Conservation (phyloP, 805 yeast species). For the Wickerhamomyces tratensis region DNA sequence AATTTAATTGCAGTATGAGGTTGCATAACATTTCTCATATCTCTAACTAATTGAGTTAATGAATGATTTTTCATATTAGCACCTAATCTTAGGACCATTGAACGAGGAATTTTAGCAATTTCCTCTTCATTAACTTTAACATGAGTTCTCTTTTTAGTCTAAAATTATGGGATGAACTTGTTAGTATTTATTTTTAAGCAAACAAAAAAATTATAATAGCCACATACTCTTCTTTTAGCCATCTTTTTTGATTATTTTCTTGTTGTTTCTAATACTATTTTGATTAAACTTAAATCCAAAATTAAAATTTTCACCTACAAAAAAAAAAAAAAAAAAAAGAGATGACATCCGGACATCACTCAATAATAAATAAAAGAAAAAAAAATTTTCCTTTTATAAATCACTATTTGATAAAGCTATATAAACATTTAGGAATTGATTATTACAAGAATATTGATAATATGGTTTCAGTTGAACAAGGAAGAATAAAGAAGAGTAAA, state of each 20-base stretch:
- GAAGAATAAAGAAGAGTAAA: slow-evolving; percentile 12
- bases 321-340: slow-evolving; percentile 1
- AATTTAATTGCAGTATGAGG: slow-evolving; percentile 92
- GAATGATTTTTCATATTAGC: slow-evolving; percentile 69
- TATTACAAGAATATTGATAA: background rate
- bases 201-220: background rate
- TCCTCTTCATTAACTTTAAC: slow-evolving; percentile 55
- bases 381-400: too few species aligned
- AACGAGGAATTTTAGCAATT: slow-evolving; percentile 67
- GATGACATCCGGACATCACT: slow-evolving; percentile 19
- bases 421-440: background rate
- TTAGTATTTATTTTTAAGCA: slow-evolving; percentile 3
- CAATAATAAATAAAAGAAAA: background rate
- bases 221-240: slow-evolving; percentile 44
- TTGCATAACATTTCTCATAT: slow-evolving; percentile 84
- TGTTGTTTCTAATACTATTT: slow-evolving; percentile 1
- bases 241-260: slow-evolving; percentile 16
- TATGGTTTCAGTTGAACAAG: background rate
- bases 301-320: background rate
- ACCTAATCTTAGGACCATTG: slow-evolving; percentile 91
- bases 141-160: slow-evolving; percentile 83
- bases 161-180: background rate
- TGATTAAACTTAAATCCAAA: background rate
- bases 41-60: slow-evolving; percentile 74
- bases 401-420: too few species aligned